Base-by-base conservation (phyloP, 371 early-diverging fungal species). In the Caulochytrium protostelioides region DNA sequence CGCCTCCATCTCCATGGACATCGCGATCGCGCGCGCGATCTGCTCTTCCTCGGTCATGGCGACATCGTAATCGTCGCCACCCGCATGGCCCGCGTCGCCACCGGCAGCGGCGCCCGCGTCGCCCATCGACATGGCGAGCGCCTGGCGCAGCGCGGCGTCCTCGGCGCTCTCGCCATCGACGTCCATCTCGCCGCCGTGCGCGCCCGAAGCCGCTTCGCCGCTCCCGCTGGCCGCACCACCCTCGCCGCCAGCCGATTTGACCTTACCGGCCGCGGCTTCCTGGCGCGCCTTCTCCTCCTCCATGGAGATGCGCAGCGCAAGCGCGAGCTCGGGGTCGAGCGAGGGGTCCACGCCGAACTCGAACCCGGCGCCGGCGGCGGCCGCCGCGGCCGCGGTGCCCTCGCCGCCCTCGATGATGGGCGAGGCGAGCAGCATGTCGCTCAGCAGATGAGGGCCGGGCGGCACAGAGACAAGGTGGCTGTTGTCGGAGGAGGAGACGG, bases 341-440 rank as follows among this genome's bases (percentile, higher is more conserved):
- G 67, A 78, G 21, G 90, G 85, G 46, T 94, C 92, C 27, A 92
- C 81, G 8, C 91, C 95, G 68, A 90, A 89, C 36, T 86, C 92
- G 61, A 79, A 89, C 16, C 72, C 76, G 31, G 65, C 65, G 14
- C 66, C 71, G 25, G 62, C 52, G 15, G 66, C 59, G 44, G 68
- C 66, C 21, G 67, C 67, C 16, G 74, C 58, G 14, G 64, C 49
- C 28, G 62, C 59, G n/a, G 62, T 57, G 28, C 82, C 83, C 38
- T 77, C 79, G 40, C 82, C 80, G 23, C 77, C 83, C 15, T 74
- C 62, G 22, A 86, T 52, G 32, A 91, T 86, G 19, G 89, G 79
- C 21, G 87, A 78, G 15, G 75, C 65, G 22, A 87, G 59, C 15
- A 94, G 60, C 42, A 77, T 59, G 44, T 94, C 92, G 41, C 82